Base-by-base conservation (phyloP, 352 stramenopile genomes). In the Discostella stelligera region DNA sequence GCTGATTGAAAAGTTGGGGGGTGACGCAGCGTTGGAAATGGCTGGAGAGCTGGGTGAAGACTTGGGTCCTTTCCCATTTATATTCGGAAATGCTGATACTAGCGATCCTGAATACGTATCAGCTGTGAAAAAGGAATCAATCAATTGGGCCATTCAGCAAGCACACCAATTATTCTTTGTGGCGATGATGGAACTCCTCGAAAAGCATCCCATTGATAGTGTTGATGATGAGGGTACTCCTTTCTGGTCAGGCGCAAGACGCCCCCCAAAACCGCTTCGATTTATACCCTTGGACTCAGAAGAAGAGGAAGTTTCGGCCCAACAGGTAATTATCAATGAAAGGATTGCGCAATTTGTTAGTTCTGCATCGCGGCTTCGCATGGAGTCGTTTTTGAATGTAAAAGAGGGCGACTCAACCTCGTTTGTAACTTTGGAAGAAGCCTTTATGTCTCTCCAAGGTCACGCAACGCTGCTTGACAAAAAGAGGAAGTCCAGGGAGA, bases 171-270 rank as follows among this genome's bases (percentile, higher is more conserved):
- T 91, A 3, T 93, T 91, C 71, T 72, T 69, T 63, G 71, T 80
- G 11, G 52, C 79, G 3, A 87, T 89, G 27, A 21, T 74, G 13
- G 74, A 89, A 53, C 74, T 94, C 39, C 58, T 92, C 1, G 6
- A 71, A 32, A 78, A 91, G 56, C 87, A 94, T 70, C 89, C 89
- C 16, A 5, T 84, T 20, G 86, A 89, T 72, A 90, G 84, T 59
- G 6, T 87, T 0, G 89, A 94, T 72, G 89, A 94, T 25, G 89
- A 94, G 64, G 86, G 79, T 11, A 52, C 85, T 46, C 75, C 62
- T 13, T 94, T 94, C 66, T 94, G 89, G 89, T 85, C 78, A 44
- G 89, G 88, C 9, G 80, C 85, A n/a, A 76, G 88, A 50, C 82
- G 82, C 59, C 27, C 62, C 4, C 88, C 83, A 49, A 87, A 53